These are phyloP conservation scores for Blastocystis sp. DNA, from an alignment of 352 stramenopile genomes.

Conservation along the genomic window DNA sequence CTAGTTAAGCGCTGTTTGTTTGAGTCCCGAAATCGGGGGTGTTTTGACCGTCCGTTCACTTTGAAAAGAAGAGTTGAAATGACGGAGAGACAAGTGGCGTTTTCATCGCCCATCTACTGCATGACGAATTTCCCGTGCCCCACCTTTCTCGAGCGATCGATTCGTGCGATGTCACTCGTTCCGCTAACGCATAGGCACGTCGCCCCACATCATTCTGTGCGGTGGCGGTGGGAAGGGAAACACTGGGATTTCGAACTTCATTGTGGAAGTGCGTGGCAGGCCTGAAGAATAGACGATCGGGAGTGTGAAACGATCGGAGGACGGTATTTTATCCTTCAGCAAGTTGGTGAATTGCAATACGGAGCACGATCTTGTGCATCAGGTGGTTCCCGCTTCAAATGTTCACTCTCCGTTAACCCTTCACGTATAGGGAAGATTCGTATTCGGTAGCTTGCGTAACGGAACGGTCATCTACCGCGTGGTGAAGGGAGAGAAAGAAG, in stretches of 20 bases:
- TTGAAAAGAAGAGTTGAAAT: neutral
- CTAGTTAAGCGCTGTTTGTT: constrained; percentile 57
- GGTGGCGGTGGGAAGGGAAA: constrained; percentile 30
- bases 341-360: constrained; percentile 14
- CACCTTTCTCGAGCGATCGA: constrained; percentile 32
- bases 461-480: constrained; percentile 56
- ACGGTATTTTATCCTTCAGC: constrained; percentile 32
- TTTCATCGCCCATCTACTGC: constrained; percentile 59
- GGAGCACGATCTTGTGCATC: constrained; percentile 37
- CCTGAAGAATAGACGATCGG: constrained; percentile 41
- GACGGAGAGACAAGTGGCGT: constrained; percentile 50
- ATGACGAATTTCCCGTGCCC: constrained; percentile 26
- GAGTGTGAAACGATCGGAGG: constrained; percentile 7
- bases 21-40: too few species aligned
- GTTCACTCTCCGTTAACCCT: neutral
- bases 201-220: constrained; percentile 30
- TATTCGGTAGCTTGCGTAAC: constrained; percentile 51
- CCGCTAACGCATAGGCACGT: constrained; percentile 5
- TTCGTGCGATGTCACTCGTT: neutral
- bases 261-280: neutral
- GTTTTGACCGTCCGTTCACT: too few species aligned
- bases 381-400: constrained; percentile 27
- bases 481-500: constrained; percentile 3
- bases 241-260: constrained; percentile 53
- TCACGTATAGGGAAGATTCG: constrained; percentile 34